Conservation (phyloP, 2,329 filamentous ascomycete species). For the Fusarium nematophilum region DNA sequence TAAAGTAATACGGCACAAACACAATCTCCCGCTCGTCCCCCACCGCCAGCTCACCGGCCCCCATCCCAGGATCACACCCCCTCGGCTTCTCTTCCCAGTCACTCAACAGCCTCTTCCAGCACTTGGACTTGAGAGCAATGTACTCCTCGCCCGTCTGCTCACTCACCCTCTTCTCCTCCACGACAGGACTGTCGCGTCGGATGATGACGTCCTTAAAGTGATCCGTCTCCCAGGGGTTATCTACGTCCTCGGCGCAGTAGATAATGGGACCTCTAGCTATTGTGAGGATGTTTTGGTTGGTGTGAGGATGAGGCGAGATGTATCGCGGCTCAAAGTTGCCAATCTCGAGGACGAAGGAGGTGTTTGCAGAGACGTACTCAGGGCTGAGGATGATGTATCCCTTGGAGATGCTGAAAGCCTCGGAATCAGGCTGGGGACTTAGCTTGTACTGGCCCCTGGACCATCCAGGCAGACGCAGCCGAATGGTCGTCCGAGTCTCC, state of each 20-base stretch:
- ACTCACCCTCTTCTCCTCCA: constrained; percentile 1
- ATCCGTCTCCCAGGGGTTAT: constrained; percentile 24
- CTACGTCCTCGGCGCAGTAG: constrained; percentile 68
- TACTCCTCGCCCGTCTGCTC: constrained; percentile 20
- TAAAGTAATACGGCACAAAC: constrained; percentile 23
- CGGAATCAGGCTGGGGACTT: constrained; percentile 45
- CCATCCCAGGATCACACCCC: not conserved
- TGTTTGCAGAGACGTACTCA: constrained; percentile 52
- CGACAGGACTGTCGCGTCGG: not conserved
- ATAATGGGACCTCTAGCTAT: constrained; percentile 68
- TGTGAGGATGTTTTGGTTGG: constrained; percentile 64
- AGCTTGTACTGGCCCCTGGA: constrained; percentile 50
- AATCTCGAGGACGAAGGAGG: constrained; percentile 50
- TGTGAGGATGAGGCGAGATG: constrained; percentile 65
- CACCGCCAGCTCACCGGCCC: not conserved
- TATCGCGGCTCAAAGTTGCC: constrained; percentile 60
- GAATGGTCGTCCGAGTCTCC: constrained; percentile 51
- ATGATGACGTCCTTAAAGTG: constrained; percentile 29
- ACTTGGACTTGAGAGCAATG: constrained; percentile 16
- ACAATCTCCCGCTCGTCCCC: not conserved
- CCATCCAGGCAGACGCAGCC: constrained; percentile 67
- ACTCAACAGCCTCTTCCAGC: constrained; percentile 4
- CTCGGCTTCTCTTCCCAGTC: not conserved
- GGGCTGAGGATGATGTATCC: constrained; percentile 62
- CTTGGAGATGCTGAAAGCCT: constrained; percentile 46